Percentiles rank a stretch among this genome's conserved stretches.
Conservation (phyloP, 495 filamentous ascomycete genomes). For the Penicillium pancosmium region DNA sequence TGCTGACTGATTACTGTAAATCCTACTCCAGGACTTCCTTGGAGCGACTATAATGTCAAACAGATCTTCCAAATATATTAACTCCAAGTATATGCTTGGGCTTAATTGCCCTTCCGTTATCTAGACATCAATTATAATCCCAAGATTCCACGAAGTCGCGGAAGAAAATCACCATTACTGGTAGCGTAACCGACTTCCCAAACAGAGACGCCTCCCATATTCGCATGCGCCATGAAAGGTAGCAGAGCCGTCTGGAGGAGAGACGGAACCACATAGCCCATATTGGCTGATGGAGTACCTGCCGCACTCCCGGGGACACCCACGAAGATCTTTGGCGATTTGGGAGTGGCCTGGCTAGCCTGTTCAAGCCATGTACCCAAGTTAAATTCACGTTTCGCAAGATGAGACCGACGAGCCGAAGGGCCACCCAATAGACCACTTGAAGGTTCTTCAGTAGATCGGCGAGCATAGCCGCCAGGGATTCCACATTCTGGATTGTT, state of each 20-base stretch:
- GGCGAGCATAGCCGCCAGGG: constrained; percentile 2
- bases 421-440: neutral
- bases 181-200: constrained; percentile 6
- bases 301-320: constrained; percentile 4
- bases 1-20: no score
- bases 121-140: neutral
- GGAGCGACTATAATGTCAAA: no score
- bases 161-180: constrained; percentile 7
- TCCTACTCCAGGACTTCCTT: no score
- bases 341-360: neutral
- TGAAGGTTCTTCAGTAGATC: neutral
- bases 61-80: no score
- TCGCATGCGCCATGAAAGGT: neutral
- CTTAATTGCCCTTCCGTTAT: no score
- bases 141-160: neutral
- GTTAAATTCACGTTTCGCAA: constrained; percentile 6
- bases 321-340: constrained; percentile 9
- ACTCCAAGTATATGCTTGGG: no score
- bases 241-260: constrained; percentile 3
- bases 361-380: constrained; percentile 5
- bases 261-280: constrained; percentile 7
- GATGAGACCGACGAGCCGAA: constrained; percentile 5
- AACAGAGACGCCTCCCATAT: constrained; percentile 11
- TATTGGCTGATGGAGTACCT: neutral
- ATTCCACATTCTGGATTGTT: constrained; percentile 14